These are phyloP conservation scores for Neurospora cerealis DNA, from an alignment of 495 filamentous ascomycete genomes.

Conservation along the genomic window DNA sequence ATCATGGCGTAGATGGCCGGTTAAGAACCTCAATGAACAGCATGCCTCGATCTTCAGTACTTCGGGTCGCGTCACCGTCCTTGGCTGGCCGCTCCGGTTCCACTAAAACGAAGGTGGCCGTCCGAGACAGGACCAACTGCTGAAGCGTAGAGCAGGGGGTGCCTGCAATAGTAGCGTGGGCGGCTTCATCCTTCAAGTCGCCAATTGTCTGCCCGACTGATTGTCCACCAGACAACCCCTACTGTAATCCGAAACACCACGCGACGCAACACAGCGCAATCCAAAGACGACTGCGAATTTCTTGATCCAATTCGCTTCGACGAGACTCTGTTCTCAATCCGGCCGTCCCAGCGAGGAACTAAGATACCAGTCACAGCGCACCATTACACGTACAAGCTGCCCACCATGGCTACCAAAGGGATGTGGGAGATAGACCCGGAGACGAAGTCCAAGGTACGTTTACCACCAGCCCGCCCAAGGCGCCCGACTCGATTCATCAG, in stretches of 20 bases:
- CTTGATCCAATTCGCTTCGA: not conserved
- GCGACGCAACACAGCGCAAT: not conserved
- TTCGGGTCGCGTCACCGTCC: not conserved
- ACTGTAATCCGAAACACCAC: not conserved
- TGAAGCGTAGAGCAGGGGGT: not conserved
- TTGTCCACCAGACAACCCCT: not conserved
- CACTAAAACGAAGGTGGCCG: not conserved
- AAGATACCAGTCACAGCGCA: not conserved
- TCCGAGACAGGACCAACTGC: not conserved
- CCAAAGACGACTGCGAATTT: not conserved
- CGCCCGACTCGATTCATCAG: not conserved
- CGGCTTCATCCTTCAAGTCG: not conserved
- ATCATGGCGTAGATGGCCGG: not conserved
- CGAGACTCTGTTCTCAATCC: not conserved
- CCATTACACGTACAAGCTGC: not conserved
- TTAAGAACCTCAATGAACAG: not conserved
- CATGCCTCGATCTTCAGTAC: not conserved
- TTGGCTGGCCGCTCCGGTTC: not conserved
- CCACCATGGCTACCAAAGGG: slow-evolving; percentile 37
- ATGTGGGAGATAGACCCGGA: slow-evolving; percentile 99
- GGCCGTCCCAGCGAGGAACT: not conserved
- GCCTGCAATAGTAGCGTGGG: not conserved
- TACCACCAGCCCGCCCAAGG: not conserved
- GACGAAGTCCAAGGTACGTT: slow-evolving; percentile 77
- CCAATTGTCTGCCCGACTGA: not conserved